Evolutionary conservation across 768 basidiomycete species (phyloP).

Genomic region (Hygrocybe coccinea): DNA sequence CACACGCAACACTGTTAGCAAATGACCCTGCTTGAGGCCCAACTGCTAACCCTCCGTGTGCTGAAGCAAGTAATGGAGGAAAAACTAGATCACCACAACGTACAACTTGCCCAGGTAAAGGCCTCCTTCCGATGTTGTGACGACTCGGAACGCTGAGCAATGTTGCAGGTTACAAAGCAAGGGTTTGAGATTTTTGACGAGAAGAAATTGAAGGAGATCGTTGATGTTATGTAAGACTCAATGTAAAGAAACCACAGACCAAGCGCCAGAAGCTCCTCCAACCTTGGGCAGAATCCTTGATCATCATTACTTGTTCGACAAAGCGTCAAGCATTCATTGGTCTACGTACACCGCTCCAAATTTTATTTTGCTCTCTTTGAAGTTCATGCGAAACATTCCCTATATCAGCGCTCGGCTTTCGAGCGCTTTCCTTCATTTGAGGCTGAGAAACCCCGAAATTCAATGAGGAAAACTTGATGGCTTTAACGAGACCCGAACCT

Average conservation of each 20-base stretch:
- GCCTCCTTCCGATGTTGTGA: not conserved
- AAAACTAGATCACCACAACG: slow-evolving; percentile 97
- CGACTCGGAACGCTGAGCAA: not conserved
- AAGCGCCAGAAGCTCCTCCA: not conserved
- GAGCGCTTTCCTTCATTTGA: not conserved
- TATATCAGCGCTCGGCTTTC: no score
- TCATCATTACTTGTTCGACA: no score
- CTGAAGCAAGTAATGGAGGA: slow-evolving; percentile 99
- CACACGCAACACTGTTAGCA: slow-evolving; percentile 45
- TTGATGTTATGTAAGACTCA: slow-evolving; percentile 69
- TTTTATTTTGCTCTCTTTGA: no score
- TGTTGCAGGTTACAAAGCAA: slow-evolving; percentile 70
- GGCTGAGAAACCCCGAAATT: not conserved
- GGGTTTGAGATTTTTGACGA: slow-evolving; percentile 93
- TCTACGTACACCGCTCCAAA: no score
- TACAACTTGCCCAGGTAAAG: slow-evolving; percentile 88
- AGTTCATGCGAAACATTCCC: no score
- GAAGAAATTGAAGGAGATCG: slow-evolving; percentile 71
- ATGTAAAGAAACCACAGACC: not conserved
- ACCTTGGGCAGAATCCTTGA: no score
- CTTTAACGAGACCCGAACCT: slow-evolving; percentile 43
- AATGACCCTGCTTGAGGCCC: slow-evolving; percentile 88
- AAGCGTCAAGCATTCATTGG: no score
- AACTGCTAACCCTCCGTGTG: slow-evolving; percentile 78
- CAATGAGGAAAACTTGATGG: not conserved